phyloP scores from a whole-genome alignment of 2,329 filamentous ascomycete species.

The Huntiella moniliformis region DNA sequence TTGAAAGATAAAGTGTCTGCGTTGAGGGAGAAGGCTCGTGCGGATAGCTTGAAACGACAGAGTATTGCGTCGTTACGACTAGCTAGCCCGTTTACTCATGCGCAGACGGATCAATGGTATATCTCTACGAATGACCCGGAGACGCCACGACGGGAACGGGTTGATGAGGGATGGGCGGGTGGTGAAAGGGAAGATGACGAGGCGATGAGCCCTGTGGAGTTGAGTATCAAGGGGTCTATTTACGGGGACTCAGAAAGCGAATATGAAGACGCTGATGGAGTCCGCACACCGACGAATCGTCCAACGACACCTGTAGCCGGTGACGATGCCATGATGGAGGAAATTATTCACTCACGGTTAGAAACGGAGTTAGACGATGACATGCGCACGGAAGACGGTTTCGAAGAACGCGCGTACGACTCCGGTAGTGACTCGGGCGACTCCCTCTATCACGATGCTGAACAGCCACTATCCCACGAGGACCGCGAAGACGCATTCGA shows the following conservation, averaged over 20 bases:
- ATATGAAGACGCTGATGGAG: constrained; percentile 14
- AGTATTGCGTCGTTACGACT: constrained; percentile 60
- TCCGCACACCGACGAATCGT: constrained; percentile 5
- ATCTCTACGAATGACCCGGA: constrained; percentile 17
- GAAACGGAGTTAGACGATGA: constrained; percentile 22
- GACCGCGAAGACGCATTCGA: constrained; percentile 91
- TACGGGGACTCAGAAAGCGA: constrained; percentile 14
- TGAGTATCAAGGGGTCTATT: background rate
- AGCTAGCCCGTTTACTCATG: constrained; percentile 61
- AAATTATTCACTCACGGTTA: constrained; percentile 9
- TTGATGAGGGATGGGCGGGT: constrained; percentile 4
- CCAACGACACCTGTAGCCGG: constrained; percentile 1
- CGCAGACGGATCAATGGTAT: constrained; percentile 37
- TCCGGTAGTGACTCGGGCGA: constrained; percentile 44
- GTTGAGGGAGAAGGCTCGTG: constrained; percentile 57
- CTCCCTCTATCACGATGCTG: constrained; percentile 43
- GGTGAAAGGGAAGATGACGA: constrained; percentile 5
- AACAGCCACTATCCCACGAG: constrained; percentile 58
- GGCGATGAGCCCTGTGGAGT: constrained; percentile 9
- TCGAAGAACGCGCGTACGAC: constrained; percentile 21
- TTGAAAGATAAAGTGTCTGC: constrained; percentile 71
- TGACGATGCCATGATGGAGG: constrained; percentile 1
- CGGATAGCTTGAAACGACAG: constrained; percentile 58
- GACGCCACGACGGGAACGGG: constrained; percentile 12
- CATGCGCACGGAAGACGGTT: constrained; percentile 21